Evolutionary conservation across 345 rosid genomes (phyloP).

Genomic region (Populus ilicifolia): DNA sequence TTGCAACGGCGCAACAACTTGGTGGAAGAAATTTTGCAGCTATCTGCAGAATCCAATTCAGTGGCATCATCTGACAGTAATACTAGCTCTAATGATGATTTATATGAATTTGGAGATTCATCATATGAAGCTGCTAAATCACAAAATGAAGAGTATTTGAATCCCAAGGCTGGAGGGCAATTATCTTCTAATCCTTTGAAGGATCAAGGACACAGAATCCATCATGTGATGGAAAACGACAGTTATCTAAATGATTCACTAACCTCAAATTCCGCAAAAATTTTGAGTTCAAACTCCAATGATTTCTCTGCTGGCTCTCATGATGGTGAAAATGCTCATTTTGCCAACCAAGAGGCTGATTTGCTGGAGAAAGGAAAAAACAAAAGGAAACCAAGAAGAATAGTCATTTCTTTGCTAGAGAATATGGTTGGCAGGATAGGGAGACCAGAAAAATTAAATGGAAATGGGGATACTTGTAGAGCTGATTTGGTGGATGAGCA

Average conservation of each 20-base stretch:
- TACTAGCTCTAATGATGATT: conserved; percentile 73
- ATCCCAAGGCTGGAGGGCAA: conserved; percentile 20
- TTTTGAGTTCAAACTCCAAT: conserved; percentile 25
- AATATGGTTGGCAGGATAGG: conserved; percentile 27
- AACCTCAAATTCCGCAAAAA: conserved; percentile 25
- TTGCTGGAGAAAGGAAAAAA: conserved; percentile 46
- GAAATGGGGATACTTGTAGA: conserved; percentile 29
- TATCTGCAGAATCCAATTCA: conserved; percentile 83
- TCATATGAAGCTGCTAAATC: conserved; percentile 36
- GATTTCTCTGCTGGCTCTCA: conserved; percentile 29
- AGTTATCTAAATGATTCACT: conserved; percentile 30
- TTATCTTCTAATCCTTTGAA: conserved; percentile 13
- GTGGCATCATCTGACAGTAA: conserved; percentile 72
- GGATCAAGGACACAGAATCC: conserved; percentile 24
- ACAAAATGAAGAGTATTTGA: conserved; percentile 27
- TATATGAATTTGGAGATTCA: conserved; percentile 40
- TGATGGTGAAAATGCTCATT: conserved; percentile 37
- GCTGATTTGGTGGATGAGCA: conserved; percentile 26
- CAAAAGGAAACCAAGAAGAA: conserved; percentile 54
- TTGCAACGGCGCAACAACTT: conserved; percentile 76
- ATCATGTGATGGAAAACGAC: conserved; percentile 34
- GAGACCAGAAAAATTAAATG: conserved; percentile 36
- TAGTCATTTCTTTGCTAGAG: conserved; percentile 47
- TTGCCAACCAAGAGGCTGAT: conserved; percentile 40
- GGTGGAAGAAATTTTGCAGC: conserved; percentile 91